These are phyloP conservation scores for Podaxis sp. DNA, from an alignment of 768 basidiomycete genomes.

Conservation along the genomic window DNA sequence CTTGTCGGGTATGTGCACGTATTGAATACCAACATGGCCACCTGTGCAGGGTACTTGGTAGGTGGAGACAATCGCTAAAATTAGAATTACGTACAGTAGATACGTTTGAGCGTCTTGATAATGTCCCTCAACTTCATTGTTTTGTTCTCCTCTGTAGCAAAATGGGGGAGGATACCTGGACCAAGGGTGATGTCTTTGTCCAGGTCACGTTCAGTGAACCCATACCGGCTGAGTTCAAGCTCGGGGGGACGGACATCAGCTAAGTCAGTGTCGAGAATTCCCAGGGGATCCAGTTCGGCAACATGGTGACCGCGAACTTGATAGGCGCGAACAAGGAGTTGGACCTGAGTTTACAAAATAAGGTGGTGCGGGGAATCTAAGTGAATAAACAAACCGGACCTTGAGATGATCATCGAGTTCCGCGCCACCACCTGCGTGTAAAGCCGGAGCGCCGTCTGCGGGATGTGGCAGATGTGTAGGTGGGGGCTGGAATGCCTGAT, in stretches of 20 bases:
- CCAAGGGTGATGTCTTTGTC: constrained; percentile 93
- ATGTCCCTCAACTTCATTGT: constrained; percentile 90
- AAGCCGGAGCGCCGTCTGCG: constrained; percentile 74
- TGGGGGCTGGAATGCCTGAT: constrained; percentile 82
- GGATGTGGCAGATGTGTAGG: constrained; percentile 67
- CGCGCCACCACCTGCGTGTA: constrained; percentile 63
- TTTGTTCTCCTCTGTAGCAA: constrained; percentile 80
- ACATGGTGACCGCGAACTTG: constrained; percentile 98
- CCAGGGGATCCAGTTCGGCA: constrained; percentile 93
- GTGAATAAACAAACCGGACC: constrained; percentile 36
- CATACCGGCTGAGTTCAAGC: constrained; percentile 90
- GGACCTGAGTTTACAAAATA: constrained; percentile 52
- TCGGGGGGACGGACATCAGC: constrained; percentile 77
- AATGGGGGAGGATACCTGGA: constrained; percentile 94
- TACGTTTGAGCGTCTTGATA: constrained; percentile 83
- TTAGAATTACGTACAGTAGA: constrained; percentile 73
- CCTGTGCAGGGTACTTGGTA: constrained; percentile 38
- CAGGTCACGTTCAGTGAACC: constrained; percentile 91
- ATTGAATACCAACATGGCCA: constrained; percentile 85
- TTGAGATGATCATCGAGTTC: constrained; percentile 94
- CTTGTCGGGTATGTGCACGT: constrained; percentile 95
- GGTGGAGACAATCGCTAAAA: background rate
- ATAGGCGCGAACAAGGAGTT: constrained; percentile 96
- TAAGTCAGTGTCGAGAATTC: constrained; percentile 88
- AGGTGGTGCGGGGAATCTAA: constrained; percentile 1